A percentile compares a stretch with the other conserved stretches of the same genome.
These are phyloP conservation scores for Monocercomonoides exilis DNA, from an alignment of 78 protist species.

Conservation along the genomic window DNA sequence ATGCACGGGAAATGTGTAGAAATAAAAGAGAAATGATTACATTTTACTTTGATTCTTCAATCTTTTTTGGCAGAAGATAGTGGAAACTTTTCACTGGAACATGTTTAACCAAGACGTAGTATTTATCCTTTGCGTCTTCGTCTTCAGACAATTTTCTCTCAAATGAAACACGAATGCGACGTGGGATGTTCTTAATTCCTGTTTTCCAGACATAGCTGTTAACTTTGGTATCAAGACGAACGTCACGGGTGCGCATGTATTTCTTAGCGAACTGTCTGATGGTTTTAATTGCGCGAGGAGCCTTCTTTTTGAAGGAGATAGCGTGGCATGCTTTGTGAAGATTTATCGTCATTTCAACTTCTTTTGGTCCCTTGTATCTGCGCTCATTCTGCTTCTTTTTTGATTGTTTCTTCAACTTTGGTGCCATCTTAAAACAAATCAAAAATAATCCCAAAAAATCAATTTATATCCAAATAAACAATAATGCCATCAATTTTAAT, in stretches of 20 bases:
- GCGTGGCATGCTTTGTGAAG: neutral
- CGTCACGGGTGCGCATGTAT: constrained; percentile 77
- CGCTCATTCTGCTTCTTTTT: neutral
- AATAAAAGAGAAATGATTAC: too few relatives aligned
- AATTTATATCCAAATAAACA: too few relatives aligned
- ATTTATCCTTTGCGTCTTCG: constrained; percentile 72
- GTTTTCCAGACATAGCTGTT: constrained; percentile 71
- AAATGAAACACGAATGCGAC: constrained; percentile 78
- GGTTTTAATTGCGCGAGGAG: constrained; percentile 75
- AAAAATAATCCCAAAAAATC: too few relatives aligned
- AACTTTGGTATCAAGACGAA: constrained; percentile 65
- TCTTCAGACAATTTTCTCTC: constrained; percentile 78
- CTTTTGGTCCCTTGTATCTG: neutral
- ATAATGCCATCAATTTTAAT: too few relatives aligned
- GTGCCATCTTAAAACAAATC: too few relatives aligned
- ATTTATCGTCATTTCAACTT: neutral
- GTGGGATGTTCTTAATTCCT: constrained; percentile 72
- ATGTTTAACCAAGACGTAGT: constrained; percentile 67
- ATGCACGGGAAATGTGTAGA: too few relatives aligned
- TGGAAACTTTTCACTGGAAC: constrained; percentile 60
- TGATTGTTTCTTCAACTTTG: neutral
- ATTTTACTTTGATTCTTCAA: too few relatives aligned
- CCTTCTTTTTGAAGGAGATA: constrained; percentile 68
- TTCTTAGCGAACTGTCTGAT: constrained; percentile 61
- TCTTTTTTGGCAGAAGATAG: constrained; percentile 6